Percentiles rank a stretch among this genome's conserved stretches.
phyloP scores from a whole-genome alignment of 192 early-diverging fungal species.

The Coemansia sp. region DNA sequence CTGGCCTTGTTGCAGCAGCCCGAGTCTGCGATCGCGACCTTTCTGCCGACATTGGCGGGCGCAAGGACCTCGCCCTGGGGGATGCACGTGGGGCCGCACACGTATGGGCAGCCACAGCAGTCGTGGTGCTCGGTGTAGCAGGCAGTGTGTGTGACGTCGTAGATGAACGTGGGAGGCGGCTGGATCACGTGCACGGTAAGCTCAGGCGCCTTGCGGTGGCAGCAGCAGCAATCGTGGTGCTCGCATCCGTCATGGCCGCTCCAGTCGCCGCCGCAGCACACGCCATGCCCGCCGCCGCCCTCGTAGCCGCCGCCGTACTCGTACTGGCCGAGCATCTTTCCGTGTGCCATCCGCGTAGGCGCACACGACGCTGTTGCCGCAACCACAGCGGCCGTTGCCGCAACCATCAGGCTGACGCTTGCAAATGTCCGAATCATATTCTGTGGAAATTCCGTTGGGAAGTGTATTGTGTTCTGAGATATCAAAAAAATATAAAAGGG shows the following conservation, averaged over 20 bases:
- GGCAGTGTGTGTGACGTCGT: conserved; percentile 50
- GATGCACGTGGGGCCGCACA: conserved; percentile 51
- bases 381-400: conserved; percentile 10
- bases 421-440: conserved; percentile 37
- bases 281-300: background rate
- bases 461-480: background rate
- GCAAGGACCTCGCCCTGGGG: conserved; percentile 52
- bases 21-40: conserved; percentile 22
- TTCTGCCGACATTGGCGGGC: conserved; percentile 28
- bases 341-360: background rate
- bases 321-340: conserved; percentile 18
- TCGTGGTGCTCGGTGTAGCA: conserved; percentile 53
- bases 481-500: background rate
- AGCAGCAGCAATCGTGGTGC: conserved; percentile 17
- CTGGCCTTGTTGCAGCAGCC: conserved; percentile 9
- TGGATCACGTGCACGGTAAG: conserved; percentile 50
- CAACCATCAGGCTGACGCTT: conserved; percentile 19
- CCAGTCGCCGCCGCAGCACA: conserved; percentile 20
- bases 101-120: conserved; percentile 43
- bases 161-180: conserved; percentile 49
- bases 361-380: background rate
- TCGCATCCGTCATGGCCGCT: background rate
- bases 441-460: background rate
- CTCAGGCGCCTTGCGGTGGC: conserved; percentile 34
- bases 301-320: conserved; percentile 7